Conservation (phyloP, 768 basidiomycete species). For the Amanita pseudoporphyria region DNA sequence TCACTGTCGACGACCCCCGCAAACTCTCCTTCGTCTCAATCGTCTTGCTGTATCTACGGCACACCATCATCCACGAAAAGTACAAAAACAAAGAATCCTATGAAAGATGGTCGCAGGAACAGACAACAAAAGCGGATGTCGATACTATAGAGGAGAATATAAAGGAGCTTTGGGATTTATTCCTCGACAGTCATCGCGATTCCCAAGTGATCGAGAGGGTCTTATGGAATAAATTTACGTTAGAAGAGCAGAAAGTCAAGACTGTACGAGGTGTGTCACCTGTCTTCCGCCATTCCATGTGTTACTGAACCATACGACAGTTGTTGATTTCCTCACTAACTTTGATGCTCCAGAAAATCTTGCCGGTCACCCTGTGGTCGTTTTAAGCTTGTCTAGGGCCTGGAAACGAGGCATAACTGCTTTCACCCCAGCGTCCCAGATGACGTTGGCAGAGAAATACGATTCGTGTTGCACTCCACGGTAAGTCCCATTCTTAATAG, state of each 20-base stretch:
- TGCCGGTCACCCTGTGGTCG: constrained; percentile 29
- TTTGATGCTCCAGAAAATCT: constrained; percentile 26
- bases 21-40: constrained; percentile 4
- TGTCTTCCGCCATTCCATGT: not conserved
- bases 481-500: constrained; percentile 16
- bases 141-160: constrained; percentile 25
- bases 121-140: constrained; percentile 15
- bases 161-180: constrained; percentile 28
- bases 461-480: constrained; percentile 36
- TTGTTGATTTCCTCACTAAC: constrained; percentile 30
- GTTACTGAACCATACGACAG: constrained; percentile 17
- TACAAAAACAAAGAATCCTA: constrained; percentile 25
- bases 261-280: constrained; percentile 21
- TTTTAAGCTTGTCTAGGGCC: constrained; percentile 24
- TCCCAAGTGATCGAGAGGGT: constrained; percentile 34
- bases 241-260: constrained; percentile 16
- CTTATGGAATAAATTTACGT: constrained; percentile 37
- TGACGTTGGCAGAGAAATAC: constrained; percentile 13
- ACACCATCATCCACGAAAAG: constrained; percentile 13
- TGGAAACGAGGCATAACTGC: constrained; percentile 27
- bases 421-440: not conserved
- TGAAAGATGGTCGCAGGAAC: constrained; percentile 30
- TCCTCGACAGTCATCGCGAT: constrained; percentile 30
- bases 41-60: constrained; percentile 27
- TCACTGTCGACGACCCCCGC: constrained; percentile 3